These are phyloP conservation scores for Hygrophoropsis aurantiaca DNA, from an alignment of 768 basidiomycete species.

Conservation along the genomic window DNA sequence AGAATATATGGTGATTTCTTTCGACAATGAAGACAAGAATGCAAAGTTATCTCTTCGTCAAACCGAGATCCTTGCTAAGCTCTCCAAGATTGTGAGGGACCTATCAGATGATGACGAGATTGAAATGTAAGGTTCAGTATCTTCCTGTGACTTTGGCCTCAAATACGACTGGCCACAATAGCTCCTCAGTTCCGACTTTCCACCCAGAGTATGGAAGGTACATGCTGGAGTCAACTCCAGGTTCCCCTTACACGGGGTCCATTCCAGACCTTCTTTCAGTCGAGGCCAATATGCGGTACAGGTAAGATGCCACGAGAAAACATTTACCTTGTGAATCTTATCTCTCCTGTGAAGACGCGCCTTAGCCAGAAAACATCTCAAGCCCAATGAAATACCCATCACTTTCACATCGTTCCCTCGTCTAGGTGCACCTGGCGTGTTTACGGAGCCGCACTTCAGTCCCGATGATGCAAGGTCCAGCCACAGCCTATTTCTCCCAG, in stretches of 20 bases:
- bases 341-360: constrained; percentile 59
- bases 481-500: constrained; percentile 90
- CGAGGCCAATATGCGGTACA: constrained; percentile 92
- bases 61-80: constrained; percentile 85
- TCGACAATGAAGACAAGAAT: constrained; percentile 75
- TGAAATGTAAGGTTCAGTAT: constrained; percentile 48
- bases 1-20: constrained; percentile 92
- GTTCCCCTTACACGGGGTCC: constrained; percentile 88
- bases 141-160: neutral
- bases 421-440: constrained; percentile 83
- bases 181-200: constrained; percentile 80
- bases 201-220: constrained; percentile 98
- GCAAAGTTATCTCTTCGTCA: constrained; percentile 93
- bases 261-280: constrained; percentile 86
- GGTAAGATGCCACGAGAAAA: constrained; percentile 42
- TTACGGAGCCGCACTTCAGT: constrained; percentile 87
- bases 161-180: constrained; percentile 23
- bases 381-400: constrained; percentile 83
- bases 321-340: neutral
- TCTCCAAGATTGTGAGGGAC: constrained; percentile 65
- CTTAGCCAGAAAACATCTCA: constrained; percentile 81
- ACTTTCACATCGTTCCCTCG: constrained; percentile 96
- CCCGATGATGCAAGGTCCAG: constrained; percentile 80
- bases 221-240: constrained; percentile 98
- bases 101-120: constrained; percentile 53